Percentiles rank a stretch among this genome's conserved stretches.
These are phyloP conservation scores for Paramecium pentaurelia DNA, from an alignment of 73 alveolate species.

Conservation along the genomic window DNA sequence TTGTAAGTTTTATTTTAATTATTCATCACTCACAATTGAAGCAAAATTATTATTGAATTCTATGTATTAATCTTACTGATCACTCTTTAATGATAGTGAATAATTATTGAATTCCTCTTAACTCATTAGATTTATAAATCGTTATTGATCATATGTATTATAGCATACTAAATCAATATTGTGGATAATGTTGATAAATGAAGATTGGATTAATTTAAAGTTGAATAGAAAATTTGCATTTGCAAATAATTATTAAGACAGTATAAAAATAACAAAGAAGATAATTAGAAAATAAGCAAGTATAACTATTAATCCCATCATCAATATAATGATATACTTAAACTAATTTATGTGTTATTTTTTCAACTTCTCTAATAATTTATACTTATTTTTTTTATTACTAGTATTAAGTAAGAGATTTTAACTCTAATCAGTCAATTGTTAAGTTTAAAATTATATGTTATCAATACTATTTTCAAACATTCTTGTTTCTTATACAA, in stretches of 20 bases:
- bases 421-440: background rate
- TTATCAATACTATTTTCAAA: background rate
- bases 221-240: background rate
- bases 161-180: background rate
- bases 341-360: background rate
- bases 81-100: background rate
- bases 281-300: conserved; percentile 7
- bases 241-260: background rate
- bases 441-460: background rate
- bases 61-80: background rate
- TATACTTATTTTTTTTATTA: background rate
- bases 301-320: background rate
- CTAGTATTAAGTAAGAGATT: background rate
- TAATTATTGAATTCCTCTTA: background rate
- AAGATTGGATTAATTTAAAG: background rate
- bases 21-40: background rate
- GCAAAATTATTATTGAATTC: background rate
- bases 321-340: background rate
- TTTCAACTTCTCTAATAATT: background rate
- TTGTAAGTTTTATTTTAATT: background rate
- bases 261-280: background rate
- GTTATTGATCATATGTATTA: background rate
- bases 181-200: background rate
- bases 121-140: background rate
- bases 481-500: conserved; percentile 15